Base-by-base conservation (phyloP, 1,139 yeast genomes). In the Scheffersomyces stambukii region DNA sequence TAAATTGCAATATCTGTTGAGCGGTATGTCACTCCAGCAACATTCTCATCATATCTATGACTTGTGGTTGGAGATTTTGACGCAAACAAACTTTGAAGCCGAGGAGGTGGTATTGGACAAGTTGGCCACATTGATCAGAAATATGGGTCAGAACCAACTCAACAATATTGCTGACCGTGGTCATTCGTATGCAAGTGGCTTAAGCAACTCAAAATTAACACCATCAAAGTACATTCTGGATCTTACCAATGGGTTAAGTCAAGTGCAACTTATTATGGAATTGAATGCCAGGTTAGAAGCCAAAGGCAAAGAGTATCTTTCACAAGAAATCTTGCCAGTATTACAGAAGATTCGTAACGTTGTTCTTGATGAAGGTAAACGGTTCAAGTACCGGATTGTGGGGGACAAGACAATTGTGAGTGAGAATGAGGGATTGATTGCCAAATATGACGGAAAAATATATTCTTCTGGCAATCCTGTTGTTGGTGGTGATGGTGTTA, bases 81-180 rank as follows among this genome's bases (percentile, higher is more conserved):
- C 65, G n/a, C 71, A 76, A 25, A 86, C 96, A 1, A 75, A 79
- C 40, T 81, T 86, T 44, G 51, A 54, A 15, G 37, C 44, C 7
- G 57, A 57, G 23, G 64, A 62, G 13, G 69, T 60, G 16, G 82
- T 83, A 28, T 62, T 77, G 31, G 81, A 80, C 30, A 91, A 89
- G 47, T 64, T 91, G 35, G 66, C 75, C 38, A 77, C 85, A 2
- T 63, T 91, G 40, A 75, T 93, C 25, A 83, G 81, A 44, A 74
- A 80, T 29, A 57, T 81, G 50, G 82, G 85, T 0, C 82, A 89
- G 24, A 89, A 86, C 45, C 86, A 84, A 45, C 64, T 88, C 42
- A 79, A 88, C 44, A 65, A 71, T 8, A 73, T 88, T 29, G 91
- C 96, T 5, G 94, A 89, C 37, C 66, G 82, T 28, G 99, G 99